These are phyloP conservation scores for Coemansia sp. DNA, from an alignment of 192 early-diverging fungal species.

Conservation along the genomic window DNA sequence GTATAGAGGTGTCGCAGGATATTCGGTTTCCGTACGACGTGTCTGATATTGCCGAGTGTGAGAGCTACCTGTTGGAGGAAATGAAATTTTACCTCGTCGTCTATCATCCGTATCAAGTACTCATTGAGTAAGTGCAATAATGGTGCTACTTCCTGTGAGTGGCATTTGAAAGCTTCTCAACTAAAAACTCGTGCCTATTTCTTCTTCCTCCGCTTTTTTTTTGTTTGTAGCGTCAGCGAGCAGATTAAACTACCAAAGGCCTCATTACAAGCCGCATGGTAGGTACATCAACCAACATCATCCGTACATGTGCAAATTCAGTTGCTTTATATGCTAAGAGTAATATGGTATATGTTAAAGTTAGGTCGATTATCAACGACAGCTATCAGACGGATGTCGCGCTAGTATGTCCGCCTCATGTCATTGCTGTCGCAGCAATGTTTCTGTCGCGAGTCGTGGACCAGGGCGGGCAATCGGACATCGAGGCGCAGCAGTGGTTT, in stretches of 20 bases:
- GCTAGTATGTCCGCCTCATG: conserved; percentile 87
- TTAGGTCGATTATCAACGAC: conserved; percentile 79
- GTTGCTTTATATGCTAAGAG: too few species aligned
- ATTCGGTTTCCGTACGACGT: conserved; percentile 66
- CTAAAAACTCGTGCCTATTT: too few species aligned
- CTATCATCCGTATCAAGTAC: conserved; percentile 85
- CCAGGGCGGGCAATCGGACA: conserved; percentile 39
- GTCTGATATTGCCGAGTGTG: conserved; percentile 85
- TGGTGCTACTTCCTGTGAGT: too few species aligned
- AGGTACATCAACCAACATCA: conserved; percentile 2
- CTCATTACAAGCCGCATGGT: conserved; percentile 58
- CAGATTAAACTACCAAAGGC: conserved; percentile 36
- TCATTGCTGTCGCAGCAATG: conserved; percentile 83
- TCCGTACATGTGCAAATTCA: background rate
- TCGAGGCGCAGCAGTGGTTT: conserved; percentile 79
- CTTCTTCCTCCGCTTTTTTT: background rate
- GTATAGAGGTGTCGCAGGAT: conserved; percentile 33
- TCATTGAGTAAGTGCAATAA: conserved; percentile 71
- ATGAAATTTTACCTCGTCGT: conserved; percentile 89
- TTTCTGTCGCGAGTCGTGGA: conserved; percentile 62
- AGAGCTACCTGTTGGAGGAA: conserved; percentile 90
- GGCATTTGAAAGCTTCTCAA: too few species aligned
- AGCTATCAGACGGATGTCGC: conserved; percentile 77
- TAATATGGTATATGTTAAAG: background rate
- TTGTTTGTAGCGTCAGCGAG: conserved; percentile 27